These are phyloP conservation scores for Nicotiana knightiana DNA, from an alignment of 257 asterid species.

Conservation along the genomic window DNA sequence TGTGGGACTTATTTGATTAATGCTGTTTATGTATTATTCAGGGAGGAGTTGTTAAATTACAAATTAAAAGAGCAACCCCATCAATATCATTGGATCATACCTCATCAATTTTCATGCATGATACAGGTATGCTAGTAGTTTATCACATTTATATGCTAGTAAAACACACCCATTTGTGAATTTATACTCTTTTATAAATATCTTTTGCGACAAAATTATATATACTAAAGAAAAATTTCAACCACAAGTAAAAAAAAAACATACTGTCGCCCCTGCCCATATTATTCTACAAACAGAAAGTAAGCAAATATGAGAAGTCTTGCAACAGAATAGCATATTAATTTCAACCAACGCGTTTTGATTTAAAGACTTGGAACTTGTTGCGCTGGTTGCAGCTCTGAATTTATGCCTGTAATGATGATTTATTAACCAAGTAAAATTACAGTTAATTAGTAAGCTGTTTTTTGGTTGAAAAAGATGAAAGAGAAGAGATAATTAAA, in stretches of 20 bases:
- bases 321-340: too few species aligned
- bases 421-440: neutral
- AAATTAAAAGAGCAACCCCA: neutral
- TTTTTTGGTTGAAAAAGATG: neutral
- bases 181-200: too few species aligned
- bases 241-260: too few species aligned
- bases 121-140: neutral
- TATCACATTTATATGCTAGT: neutral
- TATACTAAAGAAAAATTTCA: too few species aligned
- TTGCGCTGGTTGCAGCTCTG: neutral
- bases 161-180: too few species aligned
- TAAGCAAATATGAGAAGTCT: too few species aligned
- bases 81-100: neutral
- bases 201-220: too few species aligned
- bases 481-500: neutral
- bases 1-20: neutral
- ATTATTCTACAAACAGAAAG: too few species aligned
- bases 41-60: neutral
- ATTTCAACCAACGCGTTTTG: neutral
- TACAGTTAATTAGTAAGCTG: neutral
- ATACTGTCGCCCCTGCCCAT: too few species aligned
- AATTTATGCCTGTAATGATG: constrained; percentile 16
- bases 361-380: neutral
- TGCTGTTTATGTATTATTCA: neutral
- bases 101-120: neutral